Evolutionary conservation across 805 yeast genomes (phyloP), one percentile per base, ranked within the genome.

Genomic region (Candida qinlingensis): DNA sequence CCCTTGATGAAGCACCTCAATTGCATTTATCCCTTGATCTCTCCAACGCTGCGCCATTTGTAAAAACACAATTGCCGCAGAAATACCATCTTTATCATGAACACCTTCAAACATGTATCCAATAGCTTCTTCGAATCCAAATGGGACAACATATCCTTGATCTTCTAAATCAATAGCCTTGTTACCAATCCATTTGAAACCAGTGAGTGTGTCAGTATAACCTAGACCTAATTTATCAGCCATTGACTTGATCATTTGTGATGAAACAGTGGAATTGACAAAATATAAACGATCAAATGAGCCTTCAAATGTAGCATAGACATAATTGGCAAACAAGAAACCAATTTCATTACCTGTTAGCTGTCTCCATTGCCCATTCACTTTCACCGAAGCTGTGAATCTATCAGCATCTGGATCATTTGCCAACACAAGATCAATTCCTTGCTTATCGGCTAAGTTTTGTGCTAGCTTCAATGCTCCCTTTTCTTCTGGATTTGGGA

Each of bases 341-440:
- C 98, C 99, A 43, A 92, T 75, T 63, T 92, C 96, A 65, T 92
- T 91, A 3, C 99, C 99, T 0, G 91, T 83, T 45, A 92, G 68
- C 64, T 91, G 97, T 48, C 65, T 69, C 96, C 96, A 91, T 12
- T 59, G 50, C 56, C 59, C 50, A n/a, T 44, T 47, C n/a, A 40
- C 46, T 54, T 77, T 80, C 19, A 86, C 76, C 0, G 96, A 96
- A 8, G 79, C 85, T 7, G 94, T 83, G 61, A 92, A 92, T 50
- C 99, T 73, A 64, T 92, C 99, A 0, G 98, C 99, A 66, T 92
- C 99, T 0, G 99, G 99, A 61, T 92, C 99, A 64, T 85, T 92
- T 1, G 97, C 96, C 3, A 92, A 58, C 2, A 92, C 92, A 31
- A 89, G 62, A 3, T 68, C 62, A 27, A 76, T 64, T 2, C 67